Conservation (phyloP, 305 asterid species). For the Fraxinus albicans region DNA sequence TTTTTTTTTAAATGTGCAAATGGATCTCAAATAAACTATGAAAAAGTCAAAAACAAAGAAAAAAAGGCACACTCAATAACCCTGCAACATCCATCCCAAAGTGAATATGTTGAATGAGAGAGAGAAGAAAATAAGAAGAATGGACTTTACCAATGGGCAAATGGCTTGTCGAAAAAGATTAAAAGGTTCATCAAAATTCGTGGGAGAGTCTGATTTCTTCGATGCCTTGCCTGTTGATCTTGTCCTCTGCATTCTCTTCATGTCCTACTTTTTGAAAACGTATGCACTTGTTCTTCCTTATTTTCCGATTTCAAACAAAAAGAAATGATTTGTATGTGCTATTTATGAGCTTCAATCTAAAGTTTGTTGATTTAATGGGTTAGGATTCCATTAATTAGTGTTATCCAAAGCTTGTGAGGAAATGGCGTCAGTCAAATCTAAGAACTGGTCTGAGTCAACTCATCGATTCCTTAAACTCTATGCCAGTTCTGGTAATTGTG, state of each 20-base stretch:
- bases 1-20: too few relatives aligned
- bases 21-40: too few relatives aligned
- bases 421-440: slow-evolving; percentile 47
- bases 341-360: slow-evolving; percentile 13
- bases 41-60: not conserved
- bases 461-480: slow-evolving; percentile 63
- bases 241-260: slow-evolving; percentile 50
- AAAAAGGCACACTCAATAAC: slow-evolving; percentile 14
- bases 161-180: slow-evolving; percentile 35
- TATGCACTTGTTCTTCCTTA: slow-evolving; percentile 17
- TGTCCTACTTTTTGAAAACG: slow-evolving; percentile 44
- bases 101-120: slow-evolving; percentile 26
- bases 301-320: not conserved
- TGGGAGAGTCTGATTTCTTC: slow-evolving; percentile 31
- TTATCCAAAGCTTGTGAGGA: slow-evolving; percentile 46
- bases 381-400: slow-evolving; percentile 50
- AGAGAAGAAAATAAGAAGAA: slow-evolving; percentile 25
- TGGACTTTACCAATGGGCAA: slow-evolving; percentile 22
- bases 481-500: slow-evolving; percentile 57
- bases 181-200: slow-evolving; percentile 27
- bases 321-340: not conserved
- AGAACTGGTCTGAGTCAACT: slow-evolving; percentile 56
- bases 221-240: slow-evolving; percentile 77
- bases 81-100: slow-evolving; percentile 36
- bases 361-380: slow-evolving; percentile 35